Conservation (phyloP, 768 basidiomycete species). For the Termitomyces titanicus region DNA sequence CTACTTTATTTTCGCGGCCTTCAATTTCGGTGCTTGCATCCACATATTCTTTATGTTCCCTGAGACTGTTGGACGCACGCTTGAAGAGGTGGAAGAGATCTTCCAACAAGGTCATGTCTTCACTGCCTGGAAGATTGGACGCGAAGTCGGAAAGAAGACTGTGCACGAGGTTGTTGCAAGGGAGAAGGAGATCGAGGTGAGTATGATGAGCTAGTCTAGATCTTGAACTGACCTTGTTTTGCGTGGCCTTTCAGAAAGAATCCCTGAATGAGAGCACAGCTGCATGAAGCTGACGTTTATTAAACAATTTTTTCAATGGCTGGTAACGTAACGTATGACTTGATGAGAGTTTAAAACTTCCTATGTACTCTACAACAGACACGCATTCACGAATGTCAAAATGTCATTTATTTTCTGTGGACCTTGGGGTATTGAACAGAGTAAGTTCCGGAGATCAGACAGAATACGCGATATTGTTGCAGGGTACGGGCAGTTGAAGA, state of each 20-base stretch:
- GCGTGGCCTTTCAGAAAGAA: not conserved
- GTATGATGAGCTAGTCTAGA: not conserved
- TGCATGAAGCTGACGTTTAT: not conserved
- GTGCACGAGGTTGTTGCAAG: slow-evolving; percentile 46
- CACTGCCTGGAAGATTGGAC: slow-evolving; percentile 66
- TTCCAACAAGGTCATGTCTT: slow-evolving; percentile 68
- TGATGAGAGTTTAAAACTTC: not conserved
- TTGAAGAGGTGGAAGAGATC: slow-evolving; percentile 79
- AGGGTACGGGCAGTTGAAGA: too few relatives aligned
- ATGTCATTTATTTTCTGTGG: not conserved
- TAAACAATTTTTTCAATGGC: not conserved
- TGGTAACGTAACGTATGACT: not conserved
- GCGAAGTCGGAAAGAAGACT: slow-evolving; percentile 59
- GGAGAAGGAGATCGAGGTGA: slow-evolving; percentile 10
- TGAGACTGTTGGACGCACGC: slow-evolving; percentile 67
- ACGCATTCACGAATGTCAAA: not conserved
- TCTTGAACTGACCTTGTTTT: not conserved
- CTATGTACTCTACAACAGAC: not conserved
- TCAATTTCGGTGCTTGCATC: slow-evolving; percentile 69
- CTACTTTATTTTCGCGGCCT: slow-evolving; percentile 75
- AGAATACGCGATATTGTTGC: too few relatives aligned
- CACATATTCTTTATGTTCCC: slow-evolving; percentile 81
- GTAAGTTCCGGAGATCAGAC: too few relatives aligned
- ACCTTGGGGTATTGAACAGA: too few relatives aligned
- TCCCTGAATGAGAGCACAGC: not conserved